Base-by-base conservation (phyloP, 805 yeast genomes). In the Clavispora phyllophila region DNA sequence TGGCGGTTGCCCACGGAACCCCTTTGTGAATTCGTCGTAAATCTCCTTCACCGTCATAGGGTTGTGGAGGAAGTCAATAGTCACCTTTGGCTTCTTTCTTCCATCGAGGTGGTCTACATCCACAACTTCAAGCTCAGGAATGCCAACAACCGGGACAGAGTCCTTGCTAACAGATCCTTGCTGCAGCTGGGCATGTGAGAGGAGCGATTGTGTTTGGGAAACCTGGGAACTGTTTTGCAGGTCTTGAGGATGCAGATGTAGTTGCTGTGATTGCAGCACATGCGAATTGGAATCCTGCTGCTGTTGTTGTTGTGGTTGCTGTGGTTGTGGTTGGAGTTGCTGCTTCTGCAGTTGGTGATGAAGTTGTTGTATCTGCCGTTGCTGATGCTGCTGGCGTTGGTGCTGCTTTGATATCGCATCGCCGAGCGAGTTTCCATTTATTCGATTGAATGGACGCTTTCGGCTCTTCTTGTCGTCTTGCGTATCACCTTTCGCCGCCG, bases 41-140 rank as follows among this genome's bases (percentile, higher is more conserved):
- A 70, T 70, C 44, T 70, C 74, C 43, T 62, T 60, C 5, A 70
- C 70, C 2, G 74, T 65, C 64, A 65, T 66, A 9, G 74, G 75
- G 40, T 69, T 70, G 45, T 68, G 73, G 24, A 70, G 56, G 46
- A 70, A 70, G 35, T 66, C 69, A 36, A 68, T 61, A 19, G 51
- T 43, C 32, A 70, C 60, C 48, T 65, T 66, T 15, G 72, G 74
- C 38, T 61, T 57, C 41, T 67, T 68, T 37, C 58, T 52, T 32
- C 51, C 49, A 20, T 49, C 37, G 36, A 44, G 42, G n/a, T 40
- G 32, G 33, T 49, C 48, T 27, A 51, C 45, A 34, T 28, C 44
- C 20, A 48, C 52, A 14, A 49, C 55, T 25, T 49, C 54, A 7
- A 51, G 47, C 24, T 47, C 53, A 2, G 55, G 51, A 44, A 51